Conservation (phyloP, 2,329 filamentous ascomycete genomes). For the Colletotrichum sojae region DNA sequence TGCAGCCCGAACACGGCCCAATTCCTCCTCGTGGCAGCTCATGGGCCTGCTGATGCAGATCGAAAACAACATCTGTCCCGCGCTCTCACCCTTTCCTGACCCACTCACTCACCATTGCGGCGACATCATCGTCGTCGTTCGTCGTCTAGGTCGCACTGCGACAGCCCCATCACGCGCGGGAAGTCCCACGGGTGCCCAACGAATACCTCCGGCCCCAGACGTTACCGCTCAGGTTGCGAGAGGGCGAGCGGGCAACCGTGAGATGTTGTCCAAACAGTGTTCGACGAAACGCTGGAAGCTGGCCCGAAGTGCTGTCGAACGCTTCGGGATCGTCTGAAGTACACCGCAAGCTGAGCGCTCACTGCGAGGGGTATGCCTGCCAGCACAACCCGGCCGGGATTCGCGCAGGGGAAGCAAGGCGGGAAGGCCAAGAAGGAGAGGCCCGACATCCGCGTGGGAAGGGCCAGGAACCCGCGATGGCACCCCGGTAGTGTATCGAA, state of each 20-base stretch:
- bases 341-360: not conserved
- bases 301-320: not conserved
- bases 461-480: not conserved
- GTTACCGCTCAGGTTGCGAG: slow-evolving; percentile 18
- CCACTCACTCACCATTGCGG: not conserved
- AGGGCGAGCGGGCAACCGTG: slow-evolving; percentile 7
- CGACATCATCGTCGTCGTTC: not conserved
- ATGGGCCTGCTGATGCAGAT: slow-evolving; percentile 1
- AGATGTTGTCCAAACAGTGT: not conserved
- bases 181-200: not conserved
- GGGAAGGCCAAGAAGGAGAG: too few species aligned
- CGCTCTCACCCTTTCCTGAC: not conserved
- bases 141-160: slow-evolving; percentile 1
- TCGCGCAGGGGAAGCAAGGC: not conserved
- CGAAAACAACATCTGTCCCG: slow-evolving; percentile 1
- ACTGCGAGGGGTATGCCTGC: not conserved
- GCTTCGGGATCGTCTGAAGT: not conserved
- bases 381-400: not conserved
- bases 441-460: not conserved
- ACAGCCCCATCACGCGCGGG: not conserved
- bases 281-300: not conserved
- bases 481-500: slow-evolving; percentile 4
- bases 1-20: slow-evolving; percentile 8
- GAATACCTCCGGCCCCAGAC: slow-evolving; percentile 5
- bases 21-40: slow-evolving; percentile 10